A percentile compares a stretch with the other conserved stretches of the same genome.
Evolutionary conservation across 2,329 filamentous ascomycete genomes (phyloP).

Genomic region (Ascochyta lentis): DNA sequence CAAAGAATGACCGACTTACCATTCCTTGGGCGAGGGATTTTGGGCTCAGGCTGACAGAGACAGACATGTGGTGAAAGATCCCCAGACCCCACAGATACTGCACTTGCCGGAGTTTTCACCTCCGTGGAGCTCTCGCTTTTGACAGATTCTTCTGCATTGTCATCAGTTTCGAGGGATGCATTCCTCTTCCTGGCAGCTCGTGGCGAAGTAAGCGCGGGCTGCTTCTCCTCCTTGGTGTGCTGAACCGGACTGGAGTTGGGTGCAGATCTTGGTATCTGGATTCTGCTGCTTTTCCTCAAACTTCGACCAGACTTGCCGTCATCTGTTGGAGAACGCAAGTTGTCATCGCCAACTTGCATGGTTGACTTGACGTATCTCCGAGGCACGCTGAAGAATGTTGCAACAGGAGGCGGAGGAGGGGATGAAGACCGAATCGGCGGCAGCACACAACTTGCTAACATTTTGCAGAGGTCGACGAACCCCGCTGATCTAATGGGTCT

Average conservation of each 20-base stretch:
- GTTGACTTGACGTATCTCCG: constrained; percentile 45
- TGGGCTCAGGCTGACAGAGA: constrained; percentile 73
- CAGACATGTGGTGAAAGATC: constrained; percentile 61
- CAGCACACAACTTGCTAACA: constrained; percentile 44
- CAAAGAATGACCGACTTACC: constrained; percentile 59
- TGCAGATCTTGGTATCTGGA: constrained; percentile 33
- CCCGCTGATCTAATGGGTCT: constrained; percentile 36
- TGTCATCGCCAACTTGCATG: constrained; percentile 36
- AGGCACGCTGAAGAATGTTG: constrained; percentile 44
- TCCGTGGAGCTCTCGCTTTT: constrained; percentile 29
- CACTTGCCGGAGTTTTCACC: constrained; percentile 29
- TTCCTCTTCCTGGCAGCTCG: constrained; percentile 34
- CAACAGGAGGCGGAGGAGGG: constrained; percentile 32
- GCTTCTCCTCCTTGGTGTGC: constrained; percentile 26
- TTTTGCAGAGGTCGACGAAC: constrained; percentile 35
- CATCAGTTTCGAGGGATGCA: constrained; percentile 27
- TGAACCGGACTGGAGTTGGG: constrained; percentile 20
- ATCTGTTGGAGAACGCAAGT: constrained; percentile 26
- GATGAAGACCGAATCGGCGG: constrained; percentile 38
- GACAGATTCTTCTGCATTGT: constrained; percentile 20
- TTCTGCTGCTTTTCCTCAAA: constrained; percentile 40
- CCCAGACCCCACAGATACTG: constrained; percentile 38
- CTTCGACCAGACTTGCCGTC: constrained; percentile 29
- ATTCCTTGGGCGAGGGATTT: constrained; percentile 74
- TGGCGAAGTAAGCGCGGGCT: constrained; percentile 29